Conservation (phyloP, 805 yeast species). For the Starmerella bombi region DNA sequence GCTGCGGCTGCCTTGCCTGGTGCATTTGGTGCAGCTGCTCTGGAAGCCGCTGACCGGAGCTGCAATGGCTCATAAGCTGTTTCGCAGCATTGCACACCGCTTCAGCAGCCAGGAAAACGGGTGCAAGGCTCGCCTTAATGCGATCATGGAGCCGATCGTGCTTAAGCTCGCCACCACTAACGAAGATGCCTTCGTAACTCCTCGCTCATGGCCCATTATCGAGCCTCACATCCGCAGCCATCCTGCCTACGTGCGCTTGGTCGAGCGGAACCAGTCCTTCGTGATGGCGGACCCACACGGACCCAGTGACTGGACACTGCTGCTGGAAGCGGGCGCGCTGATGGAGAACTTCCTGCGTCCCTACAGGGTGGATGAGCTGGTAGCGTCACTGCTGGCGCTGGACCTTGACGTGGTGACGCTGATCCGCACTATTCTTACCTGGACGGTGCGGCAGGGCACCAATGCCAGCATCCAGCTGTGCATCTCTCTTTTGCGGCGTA, state of each 20-base stretch:
- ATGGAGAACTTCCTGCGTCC: conserved; percentile 26
- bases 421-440: conserved; percentile 11
- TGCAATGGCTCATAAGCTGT: conserved; percentile 6
- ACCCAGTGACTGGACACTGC: conserved; percentile 13
- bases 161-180: conserved; percentile 11
- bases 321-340: conserved; percentile 7
- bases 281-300: conserved; percentile 9
- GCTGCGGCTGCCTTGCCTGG: conserved; percentile 35
- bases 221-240: conserved; percentile 12
- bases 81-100: conserved; percentile 3
- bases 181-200: conserved; percentile 15
- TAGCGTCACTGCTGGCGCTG: conserved; percentile 4
- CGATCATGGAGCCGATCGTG: conserved; percentile 8
- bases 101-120: not conserved
- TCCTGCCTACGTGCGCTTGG: conserved; percentile 8
- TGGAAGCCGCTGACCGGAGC: conserved; percentile 46
- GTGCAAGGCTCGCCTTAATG: not conserved
- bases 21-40: conserved; percentile 47
- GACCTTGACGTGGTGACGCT: conserved; percentile 4
- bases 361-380: conserved; percentile 16
- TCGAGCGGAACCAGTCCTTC: conserved; percentile 17
- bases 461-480: conserved; percentile 12
- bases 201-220: conserved; percentile 14
- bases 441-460: conserved; percentile 13
- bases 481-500: conserved; percentile 13